These are phyloP conservation scores for Sordaria brevicollis DNA, from an alignment of 495 filamentous ascomycete species.

Conservation along the genomic window DNA sequence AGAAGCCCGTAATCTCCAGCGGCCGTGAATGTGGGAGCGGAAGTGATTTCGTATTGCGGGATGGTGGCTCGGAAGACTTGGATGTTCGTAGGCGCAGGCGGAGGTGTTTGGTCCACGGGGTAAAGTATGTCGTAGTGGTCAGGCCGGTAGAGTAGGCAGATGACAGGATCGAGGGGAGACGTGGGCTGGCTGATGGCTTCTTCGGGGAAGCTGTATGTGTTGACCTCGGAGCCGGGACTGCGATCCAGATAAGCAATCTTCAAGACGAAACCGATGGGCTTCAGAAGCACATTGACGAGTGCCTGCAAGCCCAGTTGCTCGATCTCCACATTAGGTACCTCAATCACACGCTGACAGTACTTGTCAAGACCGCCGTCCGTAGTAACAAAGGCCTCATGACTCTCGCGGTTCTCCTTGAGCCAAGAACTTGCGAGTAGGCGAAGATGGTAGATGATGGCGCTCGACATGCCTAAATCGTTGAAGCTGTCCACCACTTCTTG, in stretches of 20 bases:
- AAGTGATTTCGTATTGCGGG: constrained; percentile 28
- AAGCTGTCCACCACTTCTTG: constrained; percentile 59
- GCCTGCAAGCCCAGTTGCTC: constrained; percentile 76
- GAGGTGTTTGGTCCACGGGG: constrained; percentile 47
- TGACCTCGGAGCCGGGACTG: constrained; percentile 69
- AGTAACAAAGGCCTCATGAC: constrained; percentile 61
- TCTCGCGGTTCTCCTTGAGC: constrained; percentile 62
- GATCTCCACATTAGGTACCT: constrained; percentile 71
- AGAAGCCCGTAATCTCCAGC: constrained; percentile 30
- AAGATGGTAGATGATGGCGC: constrained; percentile 56
- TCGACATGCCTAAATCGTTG: constrained; percentile 57
- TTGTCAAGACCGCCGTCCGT: constrained; percentile 45
- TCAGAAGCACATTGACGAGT: constrained; percentile 69
- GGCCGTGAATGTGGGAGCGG: constrained; percentile 25
- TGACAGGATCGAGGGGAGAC: constrained; percentile 34
- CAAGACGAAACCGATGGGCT: constrained; percentile 66
- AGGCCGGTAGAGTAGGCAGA: constrained; percentile 46
- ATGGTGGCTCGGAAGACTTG: constrained; percentile 41
- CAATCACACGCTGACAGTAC: constrained; percentile 62
- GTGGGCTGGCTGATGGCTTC: constrained; percentile 40
- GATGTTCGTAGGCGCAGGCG: constrained; percentile 38
- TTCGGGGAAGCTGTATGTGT: constrained; percentile 59
- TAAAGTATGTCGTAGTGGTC: constrained; percentile 96
- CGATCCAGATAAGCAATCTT: constrained; percentile 90
- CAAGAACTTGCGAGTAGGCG: constrained; percentile 79